These are phyloP conservation scores for Cupressus sempervirens DNA, from an alignment of 75 land plant species.

Conservation along the genomic window DNA sequence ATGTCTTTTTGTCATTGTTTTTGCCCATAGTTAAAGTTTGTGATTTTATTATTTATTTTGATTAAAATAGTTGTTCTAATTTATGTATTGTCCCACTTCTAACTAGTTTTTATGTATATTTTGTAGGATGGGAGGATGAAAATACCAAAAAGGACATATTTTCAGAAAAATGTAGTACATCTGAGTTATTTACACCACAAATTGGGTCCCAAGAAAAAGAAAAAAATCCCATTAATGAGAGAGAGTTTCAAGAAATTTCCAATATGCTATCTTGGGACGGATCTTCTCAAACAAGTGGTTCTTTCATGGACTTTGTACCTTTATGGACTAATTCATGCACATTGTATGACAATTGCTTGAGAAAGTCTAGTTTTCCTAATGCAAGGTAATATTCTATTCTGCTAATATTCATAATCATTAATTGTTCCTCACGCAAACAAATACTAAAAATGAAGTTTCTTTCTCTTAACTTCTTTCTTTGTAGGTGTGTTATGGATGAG, in stretches of 20 bases:
- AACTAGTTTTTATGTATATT: neutral
- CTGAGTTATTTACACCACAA: neutral
- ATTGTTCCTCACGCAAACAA: neutral
- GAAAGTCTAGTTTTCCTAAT: neutral
- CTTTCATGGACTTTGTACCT: neutral
- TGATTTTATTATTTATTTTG: neutral
- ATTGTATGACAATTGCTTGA: neutral
- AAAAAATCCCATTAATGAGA: neutral
- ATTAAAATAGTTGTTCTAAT: neutral
- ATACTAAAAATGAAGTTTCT: neutral
- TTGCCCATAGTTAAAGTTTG: neutral
- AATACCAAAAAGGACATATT: neutral
- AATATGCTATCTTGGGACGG: neutral
- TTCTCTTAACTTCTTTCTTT: neutral
- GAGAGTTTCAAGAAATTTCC: neutral
- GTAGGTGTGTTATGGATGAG: too few species aligned
- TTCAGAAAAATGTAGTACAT: neutral
- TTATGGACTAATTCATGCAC: neutral
- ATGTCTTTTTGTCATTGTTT: neutral
- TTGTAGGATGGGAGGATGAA: constrained; percentile 7
- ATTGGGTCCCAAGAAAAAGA: neutral
- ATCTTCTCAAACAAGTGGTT: neutral
- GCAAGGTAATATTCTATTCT: neutral
- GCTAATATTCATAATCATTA: neutral
- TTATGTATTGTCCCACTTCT: neutral